Conservation (phyloP, 257 asterid species). For the Mitragyna speciosa region DNA sequence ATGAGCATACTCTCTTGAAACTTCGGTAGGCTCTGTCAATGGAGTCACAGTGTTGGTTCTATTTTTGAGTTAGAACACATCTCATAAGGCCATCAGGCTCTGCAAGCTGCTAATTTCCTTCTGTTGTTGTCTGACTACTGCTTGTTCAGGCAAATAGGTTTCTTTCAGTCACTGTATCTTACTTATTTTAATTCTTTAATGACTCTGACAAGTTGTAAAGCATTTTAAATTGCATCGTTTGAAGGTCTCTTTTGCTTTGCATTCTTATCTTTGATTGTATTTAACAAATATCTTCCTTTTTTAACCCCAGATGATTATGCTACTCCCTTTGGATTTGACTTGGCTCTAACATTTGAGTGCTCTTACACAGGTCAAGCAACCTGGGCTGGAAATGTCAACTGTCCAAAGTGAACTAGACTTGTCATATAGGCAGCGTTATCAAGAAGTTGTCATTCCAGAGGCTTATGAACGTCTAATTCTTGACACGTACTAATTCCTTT, state of each 20-base stretch:
- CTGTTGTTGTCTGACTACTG: neutral
- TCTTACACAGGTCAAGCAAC: conserved; percentile 84
- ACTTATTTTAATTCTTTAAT: neutral
- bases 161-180: neutral
- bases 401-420: conserved; percentile 94
- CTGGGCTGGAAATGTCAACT: conserved; percentile 89
- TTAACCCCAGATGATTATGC: neutral
- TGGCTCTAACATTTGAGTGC: conserved; percentile 9
- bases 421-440: conserved; percentile 86
- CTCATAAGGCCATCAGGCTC: too few species aligned
- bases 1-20: neutral
- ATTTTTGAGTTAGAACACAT: neutral
- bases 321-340: neutral
- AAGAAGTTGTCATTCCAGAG: conserved; percentile 81
- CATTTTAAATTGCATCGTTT: neutral
- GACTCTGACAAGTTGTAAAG: neutral
- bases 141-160: neutral
- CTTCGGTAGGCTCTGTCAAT: neutral
- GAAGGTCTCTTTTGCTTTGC: neutral
- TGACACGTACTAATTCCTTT: conserved; percentile 66
- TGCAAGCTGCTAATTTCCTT: neutral
- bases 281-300: neutral
- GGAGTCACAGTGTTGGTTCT: neutral
- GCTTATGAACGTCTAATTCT: conserved; percentile 98
- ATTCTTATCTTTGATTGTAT: neutral